Percentiles rank a stretch among this genome's conserved stretches.
Evolutionary conservation across 2,329 filamentous ascomycete genomes (phyloP).

Genomic region (Pseudogymnoascus sp.): DNA sequence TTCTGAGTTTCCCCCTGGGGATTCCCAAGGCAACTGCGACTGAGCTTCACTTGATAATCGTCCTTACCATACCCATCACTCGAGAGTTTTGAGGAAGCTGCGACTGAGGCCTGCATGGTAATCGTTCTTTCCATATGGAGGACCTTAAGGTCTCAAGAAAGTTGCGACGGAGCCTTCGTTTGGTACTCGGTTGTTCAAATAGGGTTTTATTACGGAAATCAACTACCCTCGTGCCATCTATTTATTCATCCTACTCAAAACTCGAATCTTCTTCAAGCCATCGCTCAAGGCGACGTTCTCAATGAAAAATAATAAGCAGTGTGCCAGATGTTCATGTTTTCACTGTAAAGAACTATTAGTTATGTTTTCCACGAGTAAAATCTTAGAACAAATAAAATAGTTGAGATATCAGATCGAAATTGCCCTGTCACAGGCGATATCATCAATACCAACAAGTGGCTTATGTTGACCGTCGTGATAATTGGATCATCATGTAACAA

Average conservation of each 20-base stretch:
- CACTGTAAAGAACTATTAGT: background rate
- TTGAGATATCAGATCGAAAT: slow-evolving; percentile 28
- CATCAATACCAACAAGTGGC: slow-evolving; percentile 64
- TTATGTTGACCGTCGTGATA: slow-evolving; percentile 87
- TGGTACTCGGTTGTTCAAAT: background rate
- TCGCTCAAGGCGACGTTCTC: slow-evolving; percentile 6
- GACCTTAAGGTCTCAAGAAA: too few relatives aligned
- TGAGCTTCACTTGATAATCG: too few relatives aligned
- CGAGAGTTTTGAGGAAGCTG: too few relatives aligned
- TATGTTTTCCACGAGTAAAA: slow-evolving; percentile 5
- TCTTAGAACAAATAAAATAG: slow-evolving; percentile 11
- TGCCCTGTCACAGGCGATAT: slow-evolving; percentile 72
- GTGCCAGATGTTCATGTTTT: slow-evolving; percentile 1
- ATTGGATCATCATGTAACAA: slow-evolving; percentile 61
- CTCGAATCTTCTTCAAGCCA: background rate
- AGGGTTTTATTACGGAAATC: background rate
- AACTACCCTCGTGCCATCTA: background rate
- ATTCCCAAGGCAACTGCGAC: too few relatives aligned
- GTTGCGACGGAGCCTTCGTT: background rate
- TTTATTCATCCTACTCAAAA: background rate
- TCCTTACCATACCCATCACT: too few relatives aligned
- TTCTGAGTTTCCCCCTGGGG: too few relatives aligned
- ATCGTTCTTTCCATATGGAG: too few relatives aligned
- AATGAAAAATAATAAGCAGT: slow-evolving; percentile 8
- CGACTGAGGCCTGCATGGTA: too few relatives aligned